Base-by-base conservation (phyloP, 345 rosid species). In the Excoecaria cochinchinensis region DNA sequence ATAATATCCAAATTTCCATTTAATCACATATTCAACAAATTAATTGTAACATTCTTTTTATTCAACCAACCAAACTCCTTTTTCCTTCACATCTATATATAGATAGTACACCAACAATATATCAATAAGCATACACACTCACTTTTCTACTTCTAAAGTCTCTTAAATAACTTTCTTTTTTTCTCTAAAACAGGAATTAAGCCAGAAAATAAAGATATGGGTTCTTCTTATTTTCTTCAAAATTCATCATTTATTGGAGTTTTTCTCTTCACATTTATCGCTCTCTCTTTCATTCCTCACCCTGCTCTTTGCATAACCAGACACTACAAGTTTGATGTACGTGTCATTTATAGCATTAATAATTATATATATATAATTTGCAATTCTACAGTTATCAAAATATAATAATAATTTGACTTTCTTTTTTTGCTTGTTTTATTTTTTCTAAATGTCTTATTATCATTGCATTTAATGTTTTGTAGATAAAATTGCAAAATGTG, bases 161-260 rank as follows among this genome's bases (percentile, higher is more conserved):
- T 51, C 25, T 36, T 31, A 4, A 59, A 59, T 19, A 73, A 19
- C 14, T 38, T 59, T 61, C 8, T 60, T 62, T 44, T 44, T 5
- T 10, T 15, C 10, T 60, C 10, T 16, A 10, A 38, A 75, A 71
- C 31, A 52, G 72, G n/a, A 61, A 58, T 53, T 55, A 71, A 74
- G 68, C 62, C 40, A 15, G 61, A 48, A 12, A 42, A 68, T 44
- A n/a, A 44, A 58, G 44, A 31, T 48, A 77, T 87, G 75, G 84
- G 76, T 58, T 66, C 84, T 78, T 78, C 81, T 78, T 80, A 74
- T 72, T 21, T 70, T 79, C 74, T 79, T 76, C 82, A 82, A 80
- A 67, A 74, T 57, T 21, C 82, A 61, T 8, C 80, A 57, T 38
- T 71, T 46, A 48, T 74, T 47, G 74, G 67, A 51, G 57, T 55